These are phyloP conservation scores for Candida sp. DNA, from an alignment of 1,139 yeast genomes.

Conservation along the genomic window DNA sequence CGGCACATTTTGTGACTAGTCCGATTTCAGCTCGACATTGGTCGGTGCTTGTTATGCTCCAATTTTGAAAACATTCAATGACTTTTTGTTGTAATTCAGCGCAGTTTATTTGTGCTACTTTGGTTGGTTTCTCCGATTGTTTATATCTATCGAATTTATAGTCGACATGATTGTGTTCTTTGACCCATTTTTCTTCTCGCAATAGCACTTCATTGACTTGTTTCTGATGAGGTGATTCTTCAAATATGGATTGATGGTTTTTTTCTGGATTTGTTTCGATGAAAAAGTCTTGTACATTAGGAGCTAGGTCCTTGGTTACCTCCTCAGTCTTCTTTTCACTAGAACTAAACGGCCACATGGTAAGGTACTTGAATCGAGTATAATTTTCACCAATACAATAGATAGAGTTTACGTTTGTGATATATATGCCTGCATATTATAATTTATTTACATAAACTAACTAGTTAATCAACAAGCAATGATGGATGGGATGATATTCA, in stretches of 20 bases:
- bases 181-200: conserved; percentile 10
- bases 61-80: conserved; percentile 33
- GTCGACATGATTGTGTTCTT: conserved; percentile 12
- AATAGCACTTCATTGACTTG: conserved; percentile 26
- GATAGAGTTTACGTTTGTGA: too few species aligned
- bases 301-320: conserved; percentile 26
- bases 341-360: conserved; percentile 22
- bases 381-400: neutral
- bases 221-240: conserved; percentile 22
- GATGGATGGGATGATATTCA: too few species aligned
- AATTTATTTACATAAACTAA: too few species aligned
- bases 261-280: conserved; percentile 27
- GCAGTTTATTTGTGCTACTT: conserved; percentile 35
- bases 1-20: conserved; percentile 26
- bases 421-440: neutral
- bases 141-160: conserved; percentile 33
- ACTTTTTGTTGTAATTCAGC: conserved; percentile 40
- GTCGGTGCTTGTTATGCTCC: conserved; percentile 23
- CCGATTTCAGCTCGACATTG: conserved; percentile 30
- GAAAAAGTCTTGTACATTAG: conserved; percentile 31
- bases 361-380: neutral
- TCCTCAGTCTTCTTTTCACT: conserved; percentile 19
- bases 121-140: conserved; percentile 19
- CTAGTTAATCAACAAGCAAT: too few species aligned
- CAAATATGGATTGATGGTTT: conserved; percentile 22